Evolutionary conservation across 1,284 basidiomycete genomes (phyloP).

Genomic region (Microbotryum scabiosae): DNA sequence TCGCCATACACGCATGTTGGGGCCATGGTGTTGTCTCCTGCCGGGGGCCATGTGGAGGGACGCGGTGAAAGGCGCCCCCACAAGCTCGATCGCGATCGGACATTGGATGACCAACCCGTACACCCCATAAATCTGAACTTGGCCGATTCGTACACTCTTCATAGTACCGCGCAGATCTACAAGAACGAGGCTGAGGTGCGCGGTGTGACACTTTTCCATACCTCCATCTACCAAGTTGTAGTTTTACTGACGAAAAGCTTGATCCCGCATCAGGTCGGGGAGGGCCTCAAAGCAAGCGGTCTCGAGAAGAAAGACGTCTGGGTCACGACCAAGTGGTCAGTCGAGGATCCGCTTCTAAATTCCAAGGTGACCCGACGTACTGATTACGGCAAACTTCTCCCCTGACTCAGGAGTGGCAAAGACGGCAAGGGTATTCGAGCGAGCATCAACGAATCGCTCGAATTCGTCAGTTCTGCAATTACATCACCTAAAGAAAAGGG

Average conservation of each 20-base stretch:
- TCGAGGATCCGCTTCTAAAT: background rate
- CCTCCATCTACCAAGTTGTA: too few species aligned
- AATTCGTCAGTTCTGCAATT: conserved; percentile 33
- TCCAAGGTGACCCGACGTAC: background rate
- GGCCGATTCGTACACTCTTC: too few species aligned
- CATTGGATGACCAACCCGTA: too few species aligned
- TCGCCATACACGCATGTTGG: too few species aligned
- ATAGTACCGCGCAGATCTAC: background rate
- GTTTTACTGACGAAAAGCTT: background rate
- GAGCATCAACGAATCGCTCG: conserved; percentile 52
- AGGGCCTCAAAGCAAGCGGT: conserved; percentile 13
- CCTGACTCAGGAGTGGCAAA: background rate
- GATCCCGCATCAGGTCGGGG: conserved; percentile 15
- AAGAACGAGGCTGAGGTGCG: background rate
- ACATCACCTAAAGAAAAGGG: background rate
- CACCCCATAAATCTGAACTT: too few species aligned
- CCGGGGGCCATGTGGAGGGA: conserved; percentile 34
- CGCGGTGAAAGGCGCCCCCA: background rate
- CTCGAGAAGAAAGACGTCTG: conserved; percentile 14
- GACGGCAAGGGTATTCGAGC: conserved; percentile 50
- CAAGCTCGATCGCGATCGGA: background rate
- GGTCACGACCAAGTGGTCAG: conserved; percentile 18
- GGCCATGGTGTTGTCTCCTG: too few species aligned
- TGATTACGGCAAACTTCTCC: background rate
- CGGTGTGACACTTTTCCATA: too few species aligned